A percentile compares a stretch with the other conserved stretches of the same genome.
phyloP scores from a whole-genome alignment of 2,329 filamentous ascomycete genomes.

The Colletotrichum sp. region DNA sequence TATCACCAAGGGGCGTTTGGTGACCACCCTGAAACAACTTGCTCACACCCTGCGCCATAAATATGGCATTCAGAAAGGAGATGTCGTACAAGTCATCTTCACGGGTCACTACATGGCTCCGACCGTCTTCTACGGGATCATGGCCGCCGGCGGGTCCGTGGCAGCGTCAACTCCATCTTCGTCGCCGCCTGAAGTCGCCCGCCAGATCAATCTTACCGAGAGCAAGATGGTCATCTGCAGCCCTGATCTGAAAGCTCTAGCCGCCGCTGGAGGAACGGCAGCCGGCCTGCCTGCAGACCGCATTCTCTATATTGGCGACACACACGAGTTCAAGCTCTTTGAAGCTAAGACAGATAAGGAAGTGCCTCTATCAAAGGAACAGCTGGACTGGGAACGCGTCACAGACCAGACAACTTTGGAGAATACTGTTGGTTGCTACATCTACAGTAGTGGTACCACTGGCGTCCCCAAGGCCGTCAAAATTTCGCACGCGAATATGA shows the following conservation, averaged over 20 bases:
- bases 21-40: slow-evolving; percentile 53
- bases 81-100: slow-evolving; percentile 62
- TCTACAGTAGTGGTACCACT: slow-evolving; percentile 56
- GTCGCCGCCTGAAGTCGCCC: slow-evolving; percentile 55
- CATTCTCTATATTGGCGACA: slow-evolving; percentile 25
- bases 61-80: slow-evolving; percentile 51
- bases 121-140: slow-evolving; percentile 57
- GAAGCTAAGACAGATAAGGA: slow-evolving; percentile 32
- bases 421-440: slow-evolving; percentile 43
- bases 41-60: slow-evolving; percentile 58
- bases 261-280: slow-evolving; percentile 53
- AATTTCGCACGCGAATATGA: slow-evolving; percentile 50
- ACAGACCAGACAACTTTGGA: slow-evolving; percentile 52
- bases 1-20: slow-evolving; percentile 58
- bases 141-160: slow-evolving; percentile 65
- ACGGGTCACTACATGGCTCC: slow-evolving; percentile 61
- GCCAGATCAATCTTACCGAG: slow-evolving; percentile 44
- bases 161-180: slow-evolving; percentile 57
- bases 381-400: slow-evolving; percentile 58
- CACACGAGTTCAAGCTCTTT: slow-evolving; percentile 25
- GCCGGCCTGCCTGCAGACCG: slow-evolving; percentile 43
- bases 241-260: slow-evolving; percentile 49
- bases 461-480: slow-evolving; percentile 52
- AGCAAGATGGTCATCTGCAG: slow-evolving; percentile 49
- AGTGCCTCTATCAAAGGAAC: slow-evolving; percentile 36